phyloP scores from a whole-genome alignment of 1,139 yeast species.

The Suhomyces kunorum region DNA sequence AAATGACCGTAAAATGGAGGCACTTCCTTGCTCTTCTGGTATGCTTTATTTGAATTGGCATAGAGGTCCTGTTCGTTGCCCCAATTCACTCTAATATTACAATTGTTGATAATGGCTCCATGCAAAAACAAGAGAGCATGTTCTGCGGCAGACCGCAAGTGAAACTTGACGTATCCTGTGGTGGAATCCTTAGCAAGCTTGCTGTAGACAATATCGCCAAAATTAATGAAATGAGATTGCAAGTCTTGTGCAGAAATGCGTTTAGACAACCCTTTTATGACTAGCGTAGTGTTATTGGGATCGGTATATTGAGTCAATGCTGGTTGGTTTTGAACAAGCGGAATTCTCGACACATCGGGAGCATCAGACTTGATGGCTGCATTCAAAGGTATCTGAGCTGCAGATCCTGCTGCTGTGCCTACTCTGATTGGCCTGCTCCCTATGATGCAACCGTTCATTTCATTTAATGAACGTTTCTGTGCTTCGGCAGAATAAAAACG shows the following conservation, averaged over 20 bases:
- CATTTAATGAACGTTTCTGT: conserved; percentile 71
- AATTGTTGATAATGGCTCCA: conserved; percentile 34
- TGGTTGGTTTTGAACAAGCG: conserved; percentile 38
- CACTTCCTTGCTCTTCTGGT: conserved; percentile 16
- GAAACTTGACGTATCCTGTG: conserved; percentile 30
- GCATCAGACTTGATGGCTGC: conserved; percentile 7
- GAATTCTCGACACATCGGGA: conserved; percentile 18
- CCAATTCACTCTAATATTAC: conserved; percentile 38
- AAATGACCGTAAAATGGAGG: conserved; percentile 25
- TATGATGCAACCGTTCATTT: conserved; percentile 78
- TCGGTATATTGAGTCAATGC: conserved; percentile 34
- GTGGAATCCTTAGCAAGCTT: conserved; percentile 24
- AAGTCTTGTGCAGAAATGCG: conserved; percentile 35
- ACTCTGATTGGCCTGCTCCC: conserved; percentile 80
- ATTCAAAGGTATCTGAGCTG: conserved; percentile 11
- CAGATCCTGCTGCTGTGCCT: conserved; percentile 35
- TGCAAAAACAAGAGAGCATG: conserved; percentile 36
- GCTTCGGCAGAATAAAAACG: conserved; percentile 72
- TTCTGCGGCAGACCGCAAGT: conserved; percentile 39
- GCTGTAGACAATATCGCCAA: conserved; percentile 38
- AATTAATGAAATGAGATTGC: conserved; percentile 29
- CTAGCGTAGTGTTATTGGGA: conserved; percentile 38
- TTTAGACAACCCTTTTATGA: conserved; percentile 31
- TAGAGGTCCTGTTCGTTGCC: conserved; percentile 21
- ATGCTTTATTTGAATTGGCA: conserved; percentile 11